These are phyloP conservation scores for Chrysanthemum seticuspe DNA, from an alignment of 129 eudicot species.

Conservation along the genomic window DNA sequence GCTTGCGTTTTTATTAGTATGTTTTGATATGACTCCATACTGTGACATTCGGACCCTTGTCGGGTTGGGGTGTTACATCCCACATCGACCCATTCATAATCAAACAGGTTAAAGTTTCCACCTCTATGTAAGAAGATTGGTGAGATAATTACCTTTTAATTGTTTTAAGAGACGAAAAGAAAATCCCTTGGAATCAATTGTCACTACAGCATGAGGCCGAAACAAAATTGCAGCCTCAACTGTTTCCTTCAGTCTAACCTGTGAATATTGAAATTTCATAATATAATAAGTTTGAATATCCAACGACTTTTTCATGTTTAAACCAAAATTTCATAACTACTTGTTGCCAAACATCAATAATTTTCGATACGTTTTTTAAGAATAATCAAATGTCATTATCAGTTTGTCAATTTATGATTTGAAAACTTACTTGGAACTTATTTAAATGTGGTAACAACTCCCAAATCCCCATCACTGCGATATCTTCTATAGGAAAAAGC, in stretches of 20 bases:
- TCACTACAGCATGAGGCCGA: conserved; percentile 80
- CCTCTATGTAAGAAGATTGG: not conserved
- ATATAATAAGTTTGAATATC: not conserved
- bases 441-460: conserved; percentile 85
- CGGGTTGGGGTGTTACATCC: too few relatives aligned
- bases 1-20: too few relatives aligned
- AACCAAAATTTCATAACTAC: not conserved
- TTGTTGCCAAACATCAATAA: conserved; percentile 13
- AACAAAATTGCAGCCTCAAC: conserved; percentile 63
- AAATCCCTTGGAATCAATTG: conserved; percentile 93
- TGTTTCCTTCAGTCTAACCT: conserved; percentile 75
- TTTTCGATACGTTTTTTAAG: not conserved
- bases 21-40: too few relatives aligned
- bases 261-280: conserved; percentile 25
- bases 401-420: not conserved
- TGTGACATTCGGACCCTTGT: too few relatives aligned
- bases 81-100: too few relatives aligned
- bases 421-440: conserved; percentile 52
- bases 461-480: conserved; percentile 94
- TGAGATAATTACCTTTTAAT: conserved; percentile 52
- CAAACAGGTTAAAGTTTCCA: too few relatives aligned
- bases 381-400: not conserved
- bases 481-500: conserved; percentile 90
- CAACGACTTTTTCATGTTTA: not conserved
- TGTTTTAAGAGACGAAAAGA: conserved; percentile 82